A percentile compares a stretch with the other conserved stretches of the same genome.
Evolutionary conservation across 1,284 basidiomycete species (phyloP).

Genomic region (Apiotrichum porosum): DNA sequence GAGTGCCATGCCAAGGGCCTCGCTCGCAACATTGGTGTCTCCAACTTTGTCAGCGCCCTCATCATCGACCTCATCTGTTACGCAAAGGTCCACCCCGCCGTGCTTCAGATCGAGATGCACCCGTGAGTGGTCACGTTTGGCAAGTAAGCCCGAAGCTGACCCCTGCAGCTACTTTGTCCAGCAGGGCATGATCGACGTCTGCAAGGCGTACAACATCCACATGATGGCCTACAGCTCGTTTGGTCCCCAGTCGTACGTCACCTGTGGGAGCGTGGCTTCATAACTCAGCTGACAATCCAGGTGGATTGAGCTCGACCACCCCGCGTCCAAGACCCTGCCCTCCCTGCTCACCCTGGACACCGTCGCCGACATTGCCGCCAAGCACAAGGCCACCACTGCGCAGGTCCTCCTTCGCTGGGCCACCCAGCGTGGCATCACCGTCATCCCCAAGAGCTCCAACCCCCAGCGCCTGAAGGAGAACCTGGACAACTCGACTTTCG

Average conservation of each 20-base stretch:
- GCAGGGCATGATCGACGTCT: slow-evolving; percentile 58
- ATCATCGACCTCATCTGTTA: slow-evolving; percentile 54
- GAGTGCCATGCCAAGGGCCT: slow-evolving; percentile 61
- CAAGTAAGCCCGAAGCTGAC: background rate
- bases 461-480: slow-evolving; percentile 58
- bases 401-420: slow-evolving; percentile 47
- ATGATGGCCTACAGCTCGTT: slow-evolving; percentile 77
- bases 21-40: slow-evolving; percentile 74
- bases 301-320: slow-evolving; percentile 53
- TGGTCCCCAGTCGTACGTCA: slow-evolving; percentile 53
- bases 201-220: slow-evolving; percentile 59
- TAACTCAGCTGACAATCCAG: slow-evolving; percentile 51
- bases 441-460: slow-evolving; percentile 58
- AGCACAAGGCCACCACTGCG: slow-evolving; percentile 25
- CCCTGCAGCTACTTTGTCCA: slow-evolving; percentile 56
- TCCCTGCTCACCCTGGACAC: slow-evolving; percentile 50
- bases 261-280: no score
- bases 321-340: slow-evolving; percentile 12
- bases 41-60: slow-evolving; percentile 60
- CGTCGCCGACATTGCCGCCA: slow-evolving; percentile 53
- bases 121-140: no score
- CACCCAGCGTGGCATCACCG: slow-evolving; percentile 54
- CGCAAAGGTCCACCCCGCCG: slow-evolving; percentile 64
- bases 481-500: slow-evolving; percentile 57
- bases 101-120: slow-evolving; percentile 71